Evolutionary conservation across 2,329 filamentous ascomycete species (phyloP).

Genomic region (Phialophora macrospora): DNA sequence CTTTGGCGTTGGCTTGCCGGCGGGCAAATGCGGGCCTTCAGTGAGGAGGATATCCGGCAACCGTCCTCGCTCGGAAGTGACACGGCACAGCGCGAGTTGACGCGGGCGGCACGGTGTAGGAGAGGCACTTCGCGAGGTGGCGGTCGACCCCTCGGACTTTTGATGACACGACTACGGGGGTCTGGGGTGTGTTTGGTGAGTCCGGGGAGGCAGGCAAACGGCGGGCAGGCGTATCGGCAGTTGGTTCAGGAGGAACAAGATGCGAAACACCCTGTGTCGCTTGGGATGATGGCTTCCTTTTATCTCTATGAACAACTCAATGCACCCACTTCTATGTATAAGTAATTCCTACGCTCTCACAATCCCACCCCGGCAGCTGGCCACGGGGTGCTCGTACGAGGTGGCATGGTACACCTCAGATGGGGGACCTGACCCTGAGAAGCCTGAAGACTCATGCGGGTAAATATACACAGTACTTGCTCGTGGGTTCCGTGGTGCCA

Average conservation of each 20-base stretch:
- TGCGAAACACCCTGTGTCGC: background rate
- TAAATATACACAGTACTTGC: background rate
- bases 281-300: background rate
- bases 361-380: conserved; percentile 1
- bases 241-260: background rate
- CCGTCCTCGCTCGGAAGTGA: background rate
- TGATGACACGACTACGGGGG: background rate
- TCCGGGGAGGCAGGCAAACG: background rate
- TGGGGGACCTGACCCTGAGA: background rate
- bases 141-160: conserved; percentile 2
- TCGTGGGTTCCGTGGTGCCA: conserved; percentile 2
- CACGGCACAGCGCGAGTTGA: background rate
- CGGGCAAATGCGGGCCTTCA: background rate
- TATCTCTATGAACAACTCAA: background rate
- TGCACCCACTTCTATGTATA: background rate
- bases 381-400: background rate
- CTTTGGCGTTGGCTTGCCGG: background rate
- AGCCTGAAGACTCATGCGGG: background rate
- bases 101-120: background rate
- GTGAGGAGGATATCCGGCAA: background rate
- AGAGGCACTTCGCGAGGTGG: background rate
- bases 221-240: conserved; percentile 3
- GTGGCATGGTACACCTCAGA: background rate
- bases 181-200: background rate
- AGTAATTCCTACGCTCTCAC: background rate